Percentiles rank a stretch among this genome's conserved stretches.
phyloP scores from a whole-genome alignment of 768 basidiomycete species.

The Tylopilus vinaceipallidus region DNA sequence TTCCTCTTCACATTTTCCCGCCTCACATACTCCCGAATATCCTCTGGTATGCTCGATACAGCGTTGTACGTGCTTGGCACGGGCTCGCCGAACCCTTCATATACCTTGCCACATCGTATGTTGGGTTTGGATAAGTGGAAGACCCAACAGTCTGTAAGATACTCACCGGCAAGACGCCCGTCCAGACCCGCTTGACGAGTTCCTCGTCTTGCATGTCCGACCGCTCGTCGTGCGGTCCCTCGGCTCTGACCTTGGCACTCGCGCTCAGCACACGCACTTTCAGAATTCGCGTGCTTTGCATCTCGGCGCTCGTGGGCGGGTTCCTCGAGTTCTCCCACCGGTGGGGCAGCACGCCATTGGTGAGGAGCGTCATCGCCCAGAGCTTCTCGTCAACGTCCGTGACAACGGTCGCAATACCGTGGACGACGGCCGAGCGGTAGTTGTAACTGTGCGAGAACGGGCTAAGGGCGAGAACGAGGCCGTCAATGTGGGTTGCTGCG shows the following conservation, averaged over 20 bases:
- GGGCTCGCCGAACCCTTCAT: conserved; percentile 26
- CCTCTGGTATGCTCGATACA: conserved; percentile 13
- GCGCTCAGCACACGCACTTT: conserved; percentile 22
- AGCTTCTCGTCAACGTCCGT: conserved; percentile 21
- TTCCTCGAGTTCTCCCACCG: conserved; percentile 22
- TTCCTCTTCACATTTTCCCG: conserved; percentile 23
- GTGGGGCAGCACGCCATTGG: conserved; percentile 21
- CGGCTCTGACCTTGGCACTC: conserved; percentile 25
- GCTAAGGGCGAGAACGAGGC: conserved; percentile 21
- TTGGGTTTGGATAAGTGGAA: not conserved
- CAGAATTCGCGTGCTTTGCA: conserved; percentile 24
- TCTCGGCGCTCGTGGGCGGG: conserved; percentile 20
- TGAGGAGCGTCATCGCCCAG: conserved; percentile 24
- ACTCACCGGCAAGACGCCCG: conserved; percentile 25
- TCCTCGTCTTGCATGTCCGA: conserved; percentile 16
- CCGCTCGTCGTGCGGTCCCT: conserved; percentile 22
- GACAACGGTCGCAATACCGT: conserved; percentile 17
- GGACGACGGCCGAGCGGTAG: conserved; percentile 25
- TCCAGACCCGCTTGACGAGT: conserved; percentile 20
- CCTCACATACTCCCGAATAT: conserved; percentile 22
- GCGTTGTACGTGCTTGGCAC: conserved; percentile 21
- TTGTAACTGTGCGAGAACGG: conserved; percentile 29
- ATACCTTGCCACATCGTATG: conserved; percentile 9
- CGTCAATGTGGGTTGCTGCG: conserved; percentile 26
- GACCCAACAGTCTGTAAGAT: not conserved